Conservation (phyloP, 2,329 filamentous ascomycete genomes). For the Pseudocercospora musae region DNA sequence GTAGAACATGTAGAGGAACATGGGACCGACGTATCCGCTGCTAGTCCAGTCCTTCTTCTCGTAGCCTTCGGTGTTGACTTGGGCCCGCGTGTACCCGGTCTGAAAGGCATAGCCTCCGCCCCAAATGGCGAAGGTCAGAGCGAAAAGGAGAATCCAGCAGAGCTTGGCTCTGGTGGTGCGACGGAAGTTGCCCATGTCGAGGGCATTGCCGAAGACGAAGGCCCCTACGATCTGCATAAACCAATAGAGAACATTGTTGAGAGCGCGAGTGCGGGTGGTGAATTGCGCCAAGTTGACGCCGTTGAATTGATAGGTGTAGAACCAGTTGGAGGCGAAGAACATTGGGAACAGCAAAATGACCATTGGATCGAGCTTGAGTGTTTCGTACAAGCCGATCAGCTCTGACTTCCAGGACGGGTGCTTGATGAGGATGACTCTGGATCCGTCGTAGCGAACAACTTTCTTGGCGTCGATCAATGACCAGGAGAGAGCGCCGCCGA, state of each 20-base stretch:
- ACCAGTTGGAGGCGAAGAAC: constrained; percentile 78
- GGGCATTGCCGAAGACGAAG: constrained; percentile 65
- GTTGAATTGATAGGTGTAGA: constrained; percentile 78
- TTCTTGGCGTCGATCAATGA: constrained; percentile 67
- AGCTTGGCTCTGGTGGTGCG: constrained; percentile 66
- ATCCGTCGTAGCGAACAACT: constrained; percentile 73
- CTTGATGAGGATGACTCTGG: constrained; percentile 80
- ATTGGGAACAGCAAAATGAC: constrained; percentile 75
- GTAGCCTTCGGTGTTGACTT: constrained; percentile 24
- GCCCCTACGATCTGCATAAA: constrained; percentile 74
- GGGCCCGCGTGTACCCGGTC: constrained; percentile 52
- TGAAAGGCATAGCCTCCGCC: constrained; percentile 80
- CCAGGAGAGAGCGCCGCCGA: constrained; percentile 67
- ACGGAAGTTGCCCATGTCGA: constrained; percentile 59
- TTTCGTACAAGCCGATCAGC: constrained; percentile 70
- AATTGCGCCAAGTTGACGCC: constrained; percentile 68
- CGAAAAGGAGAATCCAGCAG: constrained; percentile 60
- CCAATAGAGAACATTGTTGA: constrained; percentile 77
- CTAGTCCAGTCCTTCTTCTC: constrained; percentile 63
- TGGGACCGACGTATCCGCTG: constrained; percentile 67
- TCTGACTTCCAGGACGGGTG: constrained; percentile 84
- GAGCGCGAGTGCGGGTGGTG: constrained; percentile 68
- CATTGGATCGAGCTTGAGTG: constrained; percentile 66
- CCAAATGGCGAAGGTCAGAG: constrained; percentile 74
- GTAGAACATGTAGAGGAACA: constrained; percentile 89